Conservation (phyloP, 768 basidiomycete species). For the Pulveroboletus sp. region DNA sequence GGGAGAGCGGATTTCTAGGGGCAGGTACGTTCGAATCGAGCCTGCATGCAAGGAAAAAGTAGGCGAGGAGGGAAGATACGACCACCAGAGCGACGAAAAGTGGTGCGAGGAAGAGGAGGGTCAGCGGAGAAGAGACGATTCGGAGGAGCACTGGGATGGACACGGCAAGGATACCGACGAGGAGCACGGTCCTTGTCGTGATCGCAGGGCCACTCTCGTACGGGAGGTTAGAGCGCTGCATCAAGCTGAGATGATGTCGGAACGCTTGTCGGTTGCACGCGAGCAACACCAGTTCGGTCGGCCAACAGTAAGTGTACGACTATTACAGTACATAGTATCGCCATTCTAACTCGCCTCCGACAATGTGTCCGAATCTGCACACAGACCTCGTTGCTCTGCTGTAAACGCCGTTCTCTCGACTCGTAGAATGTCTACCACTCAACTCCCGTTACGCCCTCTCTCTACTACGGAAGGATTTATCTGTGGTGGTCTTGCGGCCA, state of each 20-base stretch:
- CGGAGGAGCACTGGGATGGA: constrained; percentile 51
- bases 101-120: constrained; percentile 60
- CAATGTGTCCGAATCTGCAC: neutral
- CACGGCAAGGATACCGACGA: constrained; percentile 55
- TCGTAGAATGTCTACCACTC: constrained; percentile 17
- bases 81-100: constrained; percentile 46
- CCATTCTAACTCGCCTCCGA: too few relatives aligned
- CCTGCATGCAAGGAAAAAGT: constrained; percentile 52
- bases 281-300: neutral
- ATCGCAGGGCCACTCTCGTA: constrained; percentile 35
- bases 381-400: constrained; percentile 2
- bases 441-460: constrained; percentile 31
- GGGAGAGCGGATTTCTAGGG: constrained; percentile 37
- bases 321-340: too few relatives aligned
- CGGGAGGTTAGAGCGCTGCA: constrained; percentile 9
- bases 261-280: too few relatives aligned
- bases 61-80: constrained; percentile 47
- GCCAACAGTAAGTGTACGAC: too few relatives aligned
- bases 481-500: constrained; percentile 89
- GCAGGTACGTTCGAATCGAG: constrained; percentile 46
- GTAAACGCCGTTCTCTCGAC: neutral
- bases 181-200: constrained; percentile 48
- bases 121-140: constrained; percentile 60
- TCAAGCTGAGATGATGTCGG: constrained; percentile 8
- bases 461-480: constrained; percentile 78